Evolutionary conservation across 176 grass and related monocot genomes (phyloP), one percentile per base, ranked within the genome.

Genomic region (Thinopyrum elongatum): DNA sequence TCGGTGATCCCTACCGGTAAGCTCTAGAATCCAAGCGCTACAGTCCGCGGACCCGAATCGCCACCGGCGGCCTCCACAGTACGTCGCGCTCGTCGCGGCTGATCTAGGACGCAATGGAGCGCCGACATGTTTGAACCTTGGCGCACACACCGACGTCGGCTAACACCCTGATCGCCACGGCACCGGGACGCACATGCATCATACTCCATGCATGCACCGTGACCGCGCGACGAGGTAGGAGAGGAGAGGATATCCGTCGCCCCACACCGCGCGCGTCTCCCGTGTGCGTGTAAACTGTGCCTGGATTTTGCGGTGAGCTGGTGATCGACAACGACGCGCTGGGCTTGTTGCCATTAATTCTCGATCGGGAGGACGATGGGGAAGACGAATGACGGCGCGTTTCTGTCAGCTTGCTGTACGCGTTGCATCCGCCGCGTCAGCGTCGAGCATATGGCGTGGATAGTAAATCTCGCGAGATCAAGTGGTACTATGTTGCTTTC

Each of bases 111-210:
- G 80, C 80, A 73, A 58, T 27, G 38, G 33, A 5, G 74, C 71
- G 84, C 89, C 89, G 89, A 27, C 89, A 87, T 90, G 65, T 86
- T 86, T 82, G 88, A 86, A 77, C 29, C 31, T 65, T 33, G 41
- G 34, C n/a, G 38, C 70, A 12, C 74, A 33, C 31, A 21, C n/a
- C 53, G 26, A 38, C 63, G 71, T 27, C 34, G 3, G 23, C 16
- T 76, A n/a, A 26, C 17, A 28, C 61, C 88, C 55, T 82, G 73
- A 42, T 65, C 65, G 3, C 30, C 44, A 86, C 71, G 84, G 79
- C 83, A 65, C 55, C 14, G 76, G 9, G 53, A 70, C 51, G 2
- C 19, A 57, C 19, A 57, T 47, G 12, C 46, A 47, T 42, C 74
- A 62, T 65, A 29, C 62, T 39, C 11, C 46, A 16, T 34, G 7